Base-by-base conservation (phyloP, 768 basidiomycete species). In the Auriscalpium orientale region DNA sequence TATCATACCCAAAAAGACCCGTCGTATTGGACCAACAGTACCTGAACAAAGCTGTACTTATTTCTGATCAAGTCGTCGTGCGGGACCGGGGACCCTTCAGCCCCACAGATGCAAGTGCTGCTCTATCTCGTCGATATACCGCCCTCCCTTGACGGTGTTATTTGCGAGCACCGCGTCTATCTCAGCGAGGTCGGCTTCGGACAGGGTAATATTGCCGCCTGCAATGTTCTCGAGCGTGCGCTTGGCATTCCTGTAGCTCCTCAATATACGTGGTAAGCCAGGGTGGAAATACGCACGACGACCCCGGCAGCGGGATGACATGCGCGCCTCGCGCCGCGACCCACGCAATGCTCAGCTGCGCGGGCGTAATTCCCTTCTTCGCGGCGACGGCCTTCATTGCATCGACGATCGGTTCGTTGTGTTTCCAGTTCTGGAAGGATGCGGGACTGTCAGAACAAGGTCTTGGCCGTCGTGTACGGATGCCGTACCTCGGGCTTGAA, bases 271-370 rank as follows among this genome's bases (percentile, higher is more conserved):
- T 11, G 20, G 38, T 46, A 12, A 43, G 21, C 10, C 15, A 8
- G 28, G 3, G 10, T 1, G 43, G 13, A 6, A 37, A 4, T 55
- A 66, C 70, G 47, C 53, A 74, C 72, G 72, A 73, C 15, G 73
- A 73, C 0, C 79, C 79, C 0, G 79, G 78, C 18, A 81, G 71
- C 4, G 79, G 77, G 54, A 81, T 69, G 20, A 76, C 70, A 62
- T 76, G 68, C 7, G 51, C 44, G 12, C 73, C 73, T 7, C 67
- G 68, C 7, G 69, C 62, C 22, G 47, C 46, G 3, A 75, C 73
- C 74, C 74, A 76, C 1, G 73, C 73, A 35, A 76, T 66, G 58
- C 64, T 65, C 13, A 76, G 66, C 59, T 74, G 71, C 1, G 69
- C 73, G 8, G 75, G 65, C 0, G 75, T 72, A 34, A 78, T 62